Base-by-base conservation (phyloP, 225 moss, liverwort and hornwort species). In the Lunularia cruciata region DNA sequence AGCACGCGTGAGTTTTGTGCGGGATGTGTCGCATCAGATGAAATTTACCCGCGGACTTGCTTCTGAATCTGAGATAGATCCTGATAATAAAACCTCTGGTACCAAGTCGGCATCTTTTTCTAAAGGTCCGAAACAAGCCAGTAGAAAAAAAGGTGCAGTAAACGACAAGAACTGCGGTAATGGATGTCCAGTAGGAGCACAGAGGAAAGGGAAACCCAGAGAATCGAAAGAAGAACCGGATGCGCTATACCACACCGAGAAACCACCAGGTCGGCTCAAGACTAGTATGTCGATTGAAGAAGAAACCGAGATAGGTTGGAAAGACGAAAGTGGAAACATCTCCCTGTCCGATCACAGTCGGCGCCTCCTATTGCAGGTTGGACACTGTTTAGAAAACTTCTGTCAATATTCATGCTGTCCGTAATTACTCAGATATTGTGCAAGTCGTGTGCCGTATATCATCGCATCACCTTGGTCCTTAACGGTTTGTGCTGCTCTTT, bases 21-120 rank as follows among this genome's bases (percentile, higher is more conserved):
- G 88, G 59, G 88, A 90, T 83, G 89, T 95, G 23, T 90, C 88
- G 35, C 91, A 81, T 13, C 89, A 95, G 73, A 91, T 95, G 89
- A 85, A 86, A 63, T 95, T 91, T 66, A 85, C 92, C 49, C 84
- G 95, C 38, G 78, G 82, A 31, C 84, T 95, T 47, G 66, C 86
- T 57, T 79, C 84, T 43, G 89, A 84, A 75, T 39, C 75, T 28
- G 75, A 70, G 69, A 68, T 78, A 36, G 48, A 46, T 40, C 7
- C 52, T 16, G 18, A 27, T 13, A 69, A 33, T 0, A 45, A 45
- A 25, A n/a, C 15, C 48, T 28, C 32, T 31, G 3, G 18, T 35
- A 38, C 22, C 43, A 10, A 23, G 55, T 7, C 15, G 52, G 23
- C 47, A n/a, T 43, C 6, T 22, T 8, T 45, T 66, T 56, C 20